Percentiles rank a stretch among this genome's conserved stretches.
Conservation (phyloP, 1,139 yeast species). For the Magnusiomyces fungicola region DNA sequence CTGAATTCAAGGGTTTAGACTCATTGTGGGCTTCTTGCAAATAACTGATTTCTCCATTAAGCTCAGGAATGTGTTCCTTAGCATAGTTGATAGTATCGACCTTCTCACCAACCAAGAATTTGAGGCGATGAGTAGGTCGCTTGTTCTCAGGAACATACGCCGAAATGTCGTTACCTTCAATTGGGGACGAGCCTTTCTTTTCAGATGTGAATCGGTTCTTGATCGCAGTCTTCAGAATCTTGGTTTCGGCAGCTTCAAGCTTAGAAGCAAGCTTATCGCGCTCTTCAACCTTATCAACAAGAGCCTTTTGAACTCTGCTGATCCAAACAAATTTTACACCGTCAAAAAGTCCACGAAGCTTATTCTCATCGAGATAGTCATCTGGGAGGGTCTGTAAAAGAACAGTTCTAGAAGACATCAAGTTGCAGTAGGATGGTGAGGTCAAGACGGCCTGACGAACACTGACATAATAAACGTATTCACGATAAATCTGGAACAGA, state of each 20-base stretch:
- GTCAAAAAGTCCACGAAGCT: slow-evolving; percentile 52
- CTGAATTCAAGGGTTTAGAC: slow-evolving; percentile 46
- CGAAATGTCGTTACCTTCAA: slow-evolving; percentile 45
- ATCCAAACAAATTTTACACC: slow-evolving; percentile 70
- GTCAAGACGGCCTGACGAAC: slow-evolving; percentile 75
- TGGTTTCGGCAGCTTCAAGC: slow-evolving; percentile 65
- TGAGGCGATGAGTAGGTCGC: slow-evolving; percentile 63
- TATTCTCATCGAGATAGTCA: slow-evolving; percentile 52
- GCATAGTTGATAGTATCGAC: slow-evolving; percentile 77
- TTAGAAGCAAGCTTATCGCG: slow-evolving; percentile 55
- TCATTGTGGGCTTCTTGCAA: slow-evolving; percentile 46
- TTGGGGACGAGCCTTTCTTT: slow-evolving; percentile 36
- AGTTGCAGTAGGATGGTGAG: slow-evolving; percentile 68
- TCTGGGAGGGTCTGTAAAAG: slow-evolving; percentile 77
- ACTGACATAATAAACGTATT: slow-evolving; percentile 69
- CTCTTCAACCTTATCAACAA: slow-evolving; percentile 50
- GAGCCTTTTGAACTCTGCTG: slow-evolving; percentile 56
- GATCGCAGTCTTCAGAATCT: slow-evolving; percentile 52
- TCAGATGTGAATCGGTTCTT: slow-evolving; percentile 55
- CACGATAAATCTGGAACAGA: slow-evolving; percentile 69
- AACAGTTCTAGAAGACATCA: slow-evolving; percentile 70
- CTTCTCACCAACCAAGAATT: slow-evolving; percentile 67
- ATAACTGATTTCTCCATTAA: slow-evolving; percentile 56
- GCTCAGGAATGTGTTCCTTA: slow-evolving; percentile 55
- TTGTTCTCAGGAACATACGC: slow-evolving; percentile 70